phyloP scores from a whole-genome alignment of 176 grass and related monocot species.

The Phoenix dactylifera region DNA sequence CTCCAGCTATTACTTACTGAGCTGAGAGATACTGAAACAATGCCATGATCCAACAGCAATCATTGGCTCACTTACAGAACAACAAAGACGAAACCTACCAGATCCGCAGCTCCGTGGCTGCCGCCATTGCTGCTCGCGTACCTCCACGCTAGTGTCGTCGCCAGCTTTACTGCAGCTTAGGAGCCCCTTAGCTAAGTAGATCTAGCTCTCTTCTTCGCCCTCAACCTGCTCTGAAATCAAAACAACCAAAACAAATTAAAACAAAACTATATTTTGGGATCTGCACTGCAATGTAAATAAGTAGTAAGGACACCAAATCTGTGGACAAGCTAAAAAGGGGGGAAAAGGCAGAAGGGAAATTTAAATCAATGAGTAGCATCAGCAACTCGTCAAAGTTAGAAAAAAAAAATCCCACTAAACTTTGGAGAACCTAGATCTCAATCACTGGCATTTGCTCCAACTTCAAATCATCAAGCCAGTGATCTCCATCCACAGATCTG shows the following conservation, averaged over 20 bases:
- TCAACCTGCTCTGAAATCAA: not conserved
- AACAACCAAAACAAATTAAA: not conserved
- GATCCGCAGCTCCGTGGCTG: conserved; percentile 60
- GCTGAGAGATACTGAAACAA: not conserved
- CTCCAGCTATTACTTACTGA: too few relatives aligned
- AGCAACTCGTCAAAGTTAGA: too few relatives aligned
- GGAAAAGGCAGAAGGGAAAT: too few relatives aligned
- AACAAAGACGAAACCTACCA: conserved; percentile 40
- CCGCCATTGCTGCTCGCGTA: conserved; percentile 63
- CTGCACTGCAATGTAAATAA: not conserved
- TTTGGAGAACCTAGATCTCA: not conserved
- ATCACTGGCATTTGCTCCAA: not conserved
- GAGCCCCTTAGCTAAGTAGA: not conserved
- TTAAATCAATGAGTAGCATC: too few relatives aligned
- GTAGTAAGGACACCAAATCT: not conserved
- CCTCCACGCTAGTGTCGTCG: conserved; percentile 73
- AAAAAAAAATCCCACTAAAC: too few relatives aligned
- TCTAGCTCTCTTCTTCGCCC: not conserved
- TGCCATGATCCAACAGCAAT: conserved; percentile 21
- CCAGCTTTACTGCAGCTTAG: conserved; percentile 30
- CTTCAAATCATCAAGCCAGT: not conserved
- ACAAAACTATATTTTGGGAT: too few relatives aligned
- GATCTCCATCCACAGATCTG: conserved; percentile 9
- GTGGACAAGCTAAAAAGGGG: too few relatives aligned
- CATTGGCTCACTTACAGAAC: not conserved